A percentile compares a stretch with the other conserved stretches of the same genome.
phyloP scores from a whole-genome alignment of 2,329 filamentous ascomycete species.

The Elsinoe necatrix region DNA sequence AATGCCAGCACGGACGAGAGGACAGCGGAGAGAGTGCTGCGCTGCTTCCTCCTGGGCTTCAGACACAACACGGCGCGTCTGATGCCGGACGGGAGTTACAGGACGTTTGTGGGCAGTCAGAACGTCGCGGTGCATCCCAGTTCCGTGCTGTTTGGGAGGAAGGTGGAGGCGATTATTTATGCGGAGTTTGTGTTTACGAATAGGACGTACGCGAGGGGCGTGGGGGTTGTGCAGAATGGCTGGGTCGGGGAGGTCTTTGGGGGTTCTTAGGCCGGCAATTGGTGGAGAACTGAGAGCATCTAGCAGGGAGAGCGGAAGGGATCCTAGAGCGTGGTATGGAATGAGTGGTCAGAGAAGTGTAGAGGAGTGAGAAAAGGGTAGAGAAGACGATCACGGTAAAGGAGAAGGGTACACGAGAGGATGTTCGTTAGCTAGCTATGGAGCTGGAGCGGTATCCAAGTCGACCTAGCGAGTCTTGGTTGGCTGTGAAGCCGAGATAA shows the following conservation, averaged over 20 bases:
- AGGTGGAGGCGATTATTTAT: conserved; percentile 55
- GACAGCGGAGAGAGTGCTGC: conserved; percentile 44
- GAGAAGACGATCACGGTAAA: not conserved
- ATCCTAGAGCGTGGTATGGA: too few relatives aligned
- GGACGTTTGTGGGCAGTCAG: conserved; percentile 53
- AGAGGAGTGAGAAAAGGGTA: not conserved
- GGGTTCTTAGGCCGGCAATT: not conserved
- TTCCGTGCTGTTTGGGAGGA: conserved; percentile 52
- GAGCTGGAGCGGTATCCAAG: not conserved
- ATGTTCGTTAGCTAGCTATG: not conserved
- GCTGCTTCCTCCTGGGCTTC: conserved; percentile 52
- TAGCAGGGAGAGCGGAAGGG: too few relatives aligned
- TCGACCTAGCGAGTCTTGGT: not conserved
- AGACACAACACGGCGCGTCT: conserved; percentile 52
- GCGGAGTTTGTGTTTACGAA: conserved; percentile 60
- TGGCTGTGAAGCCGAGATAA: not conserved
- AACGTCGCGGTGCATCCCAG: conserved; percentile 55
- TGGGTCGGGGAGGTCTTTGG: conserved; percentile 48
- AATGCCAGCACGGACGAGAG: conserved; percentile 29
- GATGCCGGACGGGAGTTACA: conserved; percentile 53
- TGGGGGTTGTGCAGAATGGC: conserved; percentile 54
- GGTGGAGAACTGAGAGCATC: too few relatives aligned
- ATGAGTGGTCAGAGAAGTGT: not conserved
- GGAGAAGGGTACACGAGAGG: not conserved
- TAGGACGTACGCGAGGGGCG: conserved; percentile 53